These are phyloP conservation scores for Sporothrix phasma DNA, from an alignment of 2,329 filamentous ascomycete species.

Conservation along the genomic window DNA sequence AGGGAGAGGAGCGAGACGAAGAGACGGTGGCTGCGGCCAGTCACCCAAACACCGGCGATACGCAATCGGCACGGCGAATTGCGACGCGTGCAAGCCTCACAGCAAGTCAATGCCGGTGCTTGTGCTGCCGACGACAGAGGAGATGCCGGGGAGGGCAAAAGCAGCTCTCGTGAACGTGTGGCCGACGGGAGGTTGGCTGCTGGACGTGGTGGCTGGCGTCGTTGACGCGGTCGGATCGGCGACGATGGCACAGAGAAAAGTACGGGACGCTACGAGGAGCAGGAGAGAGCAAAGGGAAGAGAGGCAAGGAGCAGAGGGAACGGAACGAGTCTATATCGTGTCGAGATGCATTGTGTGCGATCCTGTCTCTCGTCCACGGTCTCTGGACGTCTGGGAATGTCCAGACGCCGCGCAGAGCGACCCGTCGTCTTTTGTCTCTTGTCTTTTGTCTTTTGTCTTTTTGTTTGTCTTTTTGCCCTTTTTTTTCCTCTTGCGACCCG, in stretches of 20 bases:
- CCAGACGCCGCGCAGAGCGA: too few relatives aligned
- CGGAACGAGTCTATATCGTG: background rate
- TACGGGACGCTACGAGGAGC: background rate
- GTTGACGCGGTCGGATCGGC: background rate
- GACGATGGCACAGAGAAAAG: background rate
- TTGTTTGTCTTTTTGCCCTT: background rate
- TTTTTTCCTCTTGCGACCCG: background rate
- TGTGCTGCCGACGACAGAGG: background rate
- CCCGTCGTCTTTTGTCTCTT: too few relatives aligned
- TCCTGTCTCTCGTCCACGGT: background rate
- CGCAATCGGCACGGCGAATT: background rate
- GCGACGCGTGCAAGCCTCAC: background rate
- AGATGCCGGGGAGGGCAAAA: too few relatives aligned
- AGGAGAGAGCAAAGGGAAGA: background rate
- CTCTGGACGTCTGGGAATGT: background rate
- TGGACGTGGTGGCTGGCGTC: background rate
- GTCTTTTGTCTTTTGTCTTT: too few relatives aligned
- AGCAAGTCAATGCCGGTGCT: background rate
- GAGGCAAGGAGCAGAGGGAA: background rate
- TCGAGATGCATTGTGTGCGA: constrained; percentile 2
- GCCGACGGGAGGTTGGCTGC: background rate
- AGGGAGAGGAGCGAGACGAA: background rate
- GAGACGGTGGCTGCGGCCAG: background rate
- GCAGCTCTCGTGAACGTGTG: background rate
- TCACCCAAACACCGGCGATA: background rate